phyloP scores from a whole-genome alignment of 306 rosid genomes.

The Datisca glomerata region DNA sequence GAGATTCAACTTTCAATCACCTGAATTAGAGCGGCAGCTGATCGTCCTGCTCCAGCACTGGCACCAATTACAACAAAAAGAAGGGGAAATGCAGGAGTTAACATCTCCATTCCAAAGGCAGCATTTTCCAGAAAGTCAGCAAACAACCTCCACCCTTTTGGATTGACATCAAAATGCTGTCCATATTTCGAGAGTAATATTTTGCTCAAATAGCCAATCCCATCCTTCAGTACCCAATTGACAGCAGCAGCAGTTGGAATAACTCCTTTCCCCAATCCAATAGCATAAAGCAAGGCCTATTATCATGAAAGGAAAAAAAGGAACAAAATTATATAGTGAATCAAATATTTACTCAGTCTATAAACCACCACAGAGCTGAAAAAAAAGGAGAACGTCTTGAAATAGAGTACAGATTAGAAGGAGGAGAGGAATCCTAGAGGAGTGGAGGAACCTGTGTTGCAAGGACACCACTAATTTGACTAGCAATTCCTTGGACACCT shows the following conservation, averaged over 20 bases:
- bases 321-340: not conserved
- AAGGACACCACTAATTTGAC: constrained; percentile 78
- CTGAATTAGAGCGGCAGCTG: constrained; percentile 26
- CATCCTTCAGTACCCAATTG: constrained; percentile 94
- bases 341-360: not conserved
- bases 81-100: constrained; percentile 77
- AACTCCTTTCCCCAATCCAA: constrained; percentile 91
- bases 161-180: constrained; percentile 84
- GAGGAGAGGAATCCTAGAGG: not conserved
- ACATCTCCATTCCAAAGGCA: constrained; percentile 87
- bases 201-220: constrained; percentile 87
- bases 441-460: constrained; percentile 49
- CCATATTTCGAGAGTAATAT: constrained; percentile 78
- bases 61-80: constrained; percentile 56
- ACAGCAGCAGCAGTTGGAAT: constrained; percentile 91
- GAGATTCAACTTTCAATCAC: constrained; percentile 8
- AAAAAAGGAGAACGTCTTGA: too few species aligned
- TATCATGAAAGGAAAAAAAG: not conserved
- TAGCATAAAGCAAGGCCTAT: constrained; percentile 72
- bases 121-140: constrained; percentile 87
- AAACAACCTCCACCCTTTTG: constrained; percentile 94
- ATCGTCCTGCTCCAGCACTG: constrained; percentile 16
- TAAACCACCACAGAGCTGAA: constrained; percentile 1
- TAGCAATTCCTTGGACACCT: constrained; percentile 86
- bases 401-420: not conserved